Base-by-base conservation (phyloP, 495 filamentous ascomycete species). In the Aspergillus sparsus region DNA sequence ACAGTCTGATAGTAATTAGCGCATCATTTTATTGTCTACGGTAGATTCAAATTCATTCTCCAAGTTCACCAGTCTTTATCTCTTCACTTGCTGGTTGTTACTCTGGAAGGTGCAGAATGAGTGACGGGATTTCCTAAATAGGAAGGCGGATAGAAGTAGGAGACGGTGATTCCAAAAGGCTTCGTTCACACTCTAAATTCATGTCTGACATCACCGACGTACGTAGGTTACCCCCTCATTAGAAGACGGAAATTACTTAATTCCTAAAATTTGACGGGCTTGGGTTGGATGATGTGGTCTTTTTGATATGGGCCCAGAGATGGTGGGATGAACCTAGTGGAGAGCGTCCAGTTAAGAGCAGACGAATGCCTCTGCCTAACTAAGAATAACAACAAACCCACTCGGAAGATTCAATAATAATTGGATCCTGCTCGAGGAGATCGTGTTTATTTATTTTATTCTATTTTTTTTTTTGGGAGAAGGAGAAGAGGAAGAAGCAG, bases 331-430 rank as follows among this genome's bases (percentile, higher is more conserved):
- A 18, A 18, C 15, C 27, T 6, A 15, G 50, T 59, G 58, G 50
- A 54, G 50, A 21, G 37, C 50, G 50, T 18, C 58, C 58, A 60
- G 58, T 54, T 50, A 60, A 39, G 32, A 34, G 16, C 33, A 36
- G 58, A 54, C 50, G 50, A 60, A 60, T 54, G 50, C 58, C 58
- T 60, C 58, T 60, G 58, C 58, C 58, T 60, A 54, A 54, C 58
- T 60, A 60, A 60, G 58, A 60, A 60, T 60, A 60, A 60, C 58
- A 44, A 54, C 58, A 52, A 53, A 60, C 18, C 46, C 55, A 60
- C 35, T 31, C 35, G 44, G 42, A 41, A n/a, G 37, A n/a, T 41
- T 41, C 37, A n/a, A 41, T 11, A 41, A 41, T 41, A 41, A 41
- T 46, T 9, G 41, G 46, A 42, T 12, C 35, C 45, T 16, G 45